Percentiles rank a stretch among this genome's conserved stretches.
These are phyloP conservation scores for Friedmanniomyces simplex DNA, from an alignment of 495 filamentous ascomycete species.

Conservation along the genomic window DNA sequence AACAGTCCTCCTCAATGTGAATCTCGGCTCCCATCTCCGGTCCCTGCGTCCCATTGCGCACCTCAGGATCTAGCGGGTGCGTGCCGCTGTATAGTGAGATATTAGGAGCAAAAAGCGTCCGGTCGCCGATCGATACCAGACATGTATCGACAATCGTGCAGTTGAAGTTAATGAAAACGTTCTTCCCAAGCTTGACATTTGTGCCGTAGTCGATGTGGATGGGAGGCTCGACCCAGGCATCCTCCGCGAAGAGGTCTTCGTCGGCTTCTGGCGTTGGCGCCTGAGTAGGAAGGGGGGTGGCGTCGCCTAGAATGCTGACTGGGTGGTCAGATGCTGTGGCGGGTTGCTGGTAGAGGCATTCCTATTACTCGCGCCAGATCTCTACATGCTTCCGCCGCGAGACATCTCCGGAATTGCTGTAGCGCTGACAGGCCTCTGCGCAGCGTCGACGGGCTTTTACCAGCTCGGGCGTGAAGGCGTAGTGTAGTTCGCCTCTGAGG, in stretches of 20 bases:
- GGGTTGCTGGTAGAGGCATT: neutral
- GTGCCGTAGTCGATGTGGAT: conserved; percentile 66
- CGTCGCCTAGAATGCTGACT: conserved; percentile 47
- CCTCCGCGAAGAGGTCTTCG: conserved; percentile 45
- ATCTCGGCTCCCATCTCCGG: conserved; percentile 70
- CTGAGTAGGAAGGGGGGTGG: conserved; percentile 49
- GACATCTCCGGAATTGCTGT: conserved; percentile 51
- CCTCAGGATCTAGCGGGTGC: conserved; percentile 64
- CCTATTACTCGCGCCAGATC: conserved; percentile 59
- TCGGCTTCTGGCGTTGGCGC: conserved; percentile 47
- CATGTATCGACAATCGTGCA: conserved; percentile 69
- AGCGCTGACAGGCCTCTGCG: conserved; percentile 46
- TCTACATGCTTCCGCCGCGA: conserved; percentile 49
- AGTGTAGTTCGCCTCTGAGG: conserved; percentile 34
- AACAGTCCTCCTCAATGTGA: conserved; percentile 75
- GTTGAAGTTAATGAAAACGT: conserved; percentile 70
- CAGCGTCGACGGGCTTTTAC: conserved; percentile 49
- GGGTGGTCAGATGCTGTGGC: conserved; percentile 5
- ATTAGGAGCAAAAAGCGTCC: conserved; percentile 71
- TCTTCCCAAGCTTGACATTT: conserved; percentile 56
- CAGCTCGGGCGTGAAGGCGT: conserved; percentile 46
- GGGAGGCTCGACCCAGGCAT: conserved; percentile 63
- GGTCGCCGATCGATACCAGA: conserved; percentile 62
- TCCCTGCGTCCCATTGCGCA: conserved; percentile 63
- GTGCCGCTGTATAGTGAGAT: conserved; percentile 61